Percentiles rank a stretch among this genome's conserved stretches.
Evolutionary conservation across 2,329 filamentous ascomycete species (phyloP).

Genomic region (Aspergillus luchuensis): DNA sequence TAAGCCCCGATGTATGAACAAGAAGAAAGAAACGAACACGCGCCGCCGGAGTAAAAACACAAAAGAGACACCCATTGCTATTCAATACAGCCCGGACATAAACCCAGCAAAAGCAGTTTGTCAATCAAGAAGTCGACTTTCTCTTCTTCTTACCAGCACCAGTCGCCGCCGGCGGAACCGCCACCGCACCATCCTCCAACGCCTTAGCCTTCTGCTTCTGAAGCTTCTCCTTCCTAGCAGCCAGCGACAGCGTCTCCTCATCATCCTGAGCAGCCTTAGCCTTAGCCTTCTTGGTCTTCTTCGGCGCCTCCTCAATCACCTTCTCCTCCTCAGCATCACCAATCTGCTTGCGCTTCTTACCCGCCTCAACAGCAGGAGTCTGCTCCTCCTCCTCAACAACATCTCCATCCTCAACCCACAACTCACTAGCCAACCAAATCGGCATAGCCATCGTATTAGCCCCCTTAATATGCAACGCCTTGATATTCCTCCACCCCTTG

Average conservation of each 20-base stretch:
- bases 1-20: constrained; percentile 9
- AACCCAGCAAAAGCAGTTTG: constrained; percentile 26
- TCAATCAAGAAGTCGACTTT: constrained; percentile 41
- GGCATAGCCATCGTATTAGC: constrained; percentile 84
- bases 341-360: constrained; percentile 58
- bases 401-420: constrained; percentile 80
- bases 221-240: constrained; percentile 51
- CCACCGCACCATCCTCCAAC: constrained; percentile 45
- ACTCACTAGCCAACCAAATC: constrained; percentile 90
- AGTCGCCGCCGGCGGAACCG: constrained; percentile 20
- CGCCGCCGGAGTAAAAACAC: constrained; percentile 29
- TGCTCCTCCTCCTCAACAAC: constrained; percentile 59
- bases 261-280: constrained; percentile 41
- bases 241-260: constrained; percentile 37
- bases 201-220: constrained; percentile 53
- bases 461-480: constrained; percentile 85
- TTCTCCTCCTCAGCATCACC: constrained; percentile 36
- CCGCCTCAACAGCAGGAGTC: constrained; percentile 42
- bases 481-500: constrained; percentile 84
- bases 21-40: constrained; percentile 28
- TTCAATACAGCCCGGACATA: constrained; percentile 20
- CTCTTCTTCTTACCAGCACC: constrained; percentile 40
- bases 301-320: constrained; percentile 32
- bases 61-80: constrained; percentile 27
- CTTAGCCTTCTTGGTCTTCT: constrained; percentile 46